Percentiles rank a stretch among this genome's conserved stretches.
These are phyloP conservation scores for Lathyrus sativus DNA, from an alignment of 306 rosid species.

Conservation along the genomic window DNA sequence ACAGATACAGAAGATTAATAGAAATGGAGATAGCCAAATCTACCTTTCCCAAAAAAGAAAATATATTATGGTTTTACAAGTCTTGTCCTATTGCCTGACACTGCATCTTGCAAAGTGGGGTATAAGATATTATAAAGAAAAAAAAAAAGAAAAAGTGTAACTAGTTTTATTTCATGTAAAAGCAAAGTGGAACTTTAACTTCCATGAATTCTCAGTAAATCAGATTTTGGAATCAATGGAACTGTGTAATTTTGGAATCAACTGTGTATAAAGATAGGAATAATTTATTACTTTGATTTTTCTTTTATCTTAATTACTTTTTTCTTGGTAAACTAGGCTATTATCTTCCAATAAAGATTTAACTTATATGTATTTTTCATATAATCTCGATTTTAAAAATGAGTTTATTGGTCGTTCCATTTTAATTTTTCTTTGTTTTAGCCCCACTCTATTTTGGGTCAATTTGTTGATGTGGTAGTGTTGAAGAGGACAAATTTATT, in stretches of 20 bases:
- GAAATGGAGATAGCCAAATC: slow-evolving; percentile 35
- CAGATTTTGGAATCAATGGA: background rate
- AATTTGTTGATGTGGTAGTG: too few species aligned
- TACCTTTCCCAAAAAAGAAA: slow-evolving; percentile 40
- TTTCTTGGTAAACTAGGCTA: too few species aligned
- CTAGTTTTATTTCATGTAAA: slow-evolving; percentile 35
- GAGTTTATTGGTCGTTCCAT: too few species aligned
- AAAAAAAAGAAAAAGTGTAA: slow-evolving; percentile 33
- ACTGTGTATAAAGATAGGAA: background rate
- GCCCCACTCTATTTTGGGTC: too few species aligned
- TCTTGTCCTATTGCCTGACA: slow-evolving; percentile 30
- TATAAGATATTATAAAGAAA: slow-evolving; percentile 33
- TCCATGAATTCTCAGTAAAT: slow-evolving; percentile 17
- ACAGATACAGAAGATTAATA: slow-evolving; percentile 34
- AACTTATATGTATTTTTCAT: too few species aligned
- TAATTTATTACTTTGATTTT: background rate
- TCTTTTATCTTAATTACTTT: too few species aligned
- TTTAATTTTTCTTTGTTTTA: too few species aligned
- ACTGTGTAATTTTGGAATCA: background rate
- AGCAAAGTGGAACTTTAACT: slow-evolving; percentile 40
- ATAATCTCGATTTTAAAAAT: too few species aligned
- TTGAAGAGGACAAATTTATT: too few species aligned
- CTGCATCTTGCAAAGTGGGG: slow-evolving; percentile 57
- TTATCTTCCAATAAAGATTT: too few species aligned
- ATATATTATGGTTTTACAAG: slow-evolving; percentile 26